Base-by-base conservation (phyloP, 805 yeast species). In the Metschnikowia dekortorum region DNA sequence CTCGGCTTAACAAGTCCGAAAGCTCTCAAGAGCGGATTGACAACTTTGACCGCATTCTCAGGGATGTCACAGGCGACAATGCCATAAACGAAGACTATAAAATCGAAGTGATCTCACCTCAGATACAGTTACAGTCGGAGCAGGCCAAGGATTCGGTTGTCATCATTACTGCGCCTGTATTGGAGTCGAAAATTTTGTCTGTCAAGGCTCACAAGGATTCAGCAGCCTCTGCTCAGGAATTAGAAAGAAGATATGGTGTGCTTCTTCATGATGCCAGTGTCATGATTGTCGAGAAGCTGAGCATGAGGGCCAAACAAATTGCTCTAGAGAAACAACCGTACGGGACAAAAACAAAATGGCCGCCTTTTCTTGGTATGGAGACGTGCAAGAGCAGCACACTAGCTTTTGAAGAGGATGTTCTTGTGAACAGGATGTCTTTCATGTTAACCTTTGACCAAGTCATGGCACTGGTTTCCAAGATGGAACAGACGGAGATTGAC, bases 311-410 rank as follows among this genome's bases (percentile, higher is more conserved):
- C 14, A 60, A 66, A 18, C 74, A 73, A 46, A 59, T 75, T 8
- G 71, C 75, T 32, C 75, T 78, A 57, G 76, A 79, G 39, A 66
- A 70, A 10, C 66, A 68, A 10, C 69, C 79, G 2, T 90, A 89
- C 66, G 94, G 96, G 0, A 78, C 87, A 2, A 65, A 60, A 8
- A 60, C 67, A 13, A 70, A 70, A 16, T 91, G 97, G 97, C 97
- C 97, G 2, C 95, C 96, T 0, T 91, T 96, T 89, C 65, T 90
- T 33, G 89, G 91, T 1, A 63, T 81, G 44, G 96, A 89, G 59
- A 71, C 84, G 22, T 81, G 87, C 54, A 78, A 81, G 53, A 82
- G 83, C 46, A 63, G 60, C 46, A 61, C 62, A 31, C 66, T 81
- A 52, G 73, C 75, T 2, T 72, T 69, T 1, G 61, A 68, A 9